phyloP scores from a whole-genome alignment of 495 filamentous ascomycete genomes.

The Lophiostoma macrostomum region DNA sequence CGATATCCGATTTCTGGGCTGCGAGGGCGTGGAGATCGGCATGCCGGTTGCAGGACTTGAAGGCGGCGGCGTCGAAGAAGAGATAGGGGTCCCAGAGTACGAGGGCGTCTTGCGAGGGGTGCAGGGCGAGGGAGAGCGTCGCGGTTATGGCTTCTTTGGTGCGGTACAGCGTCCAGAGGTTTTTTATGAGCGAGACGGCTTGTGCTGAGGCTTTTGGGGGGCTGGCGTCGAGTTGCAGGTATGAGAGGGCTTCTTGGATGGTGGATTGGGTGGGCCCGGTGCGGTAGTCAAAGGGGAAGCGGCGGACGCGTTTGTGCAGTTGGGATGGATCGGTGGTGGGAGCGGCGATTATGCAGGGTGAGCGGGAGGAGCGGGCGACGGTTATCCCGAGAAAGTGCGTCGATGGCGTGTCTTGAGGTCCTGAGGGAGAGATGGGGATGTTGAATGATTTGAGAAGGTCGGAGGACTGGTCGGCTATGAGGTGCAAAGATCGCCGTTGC shows the following conservation, averaged over 20 bases:
- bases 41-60: conserved; percentile 62
- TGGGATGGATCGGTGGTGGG: conserved; percentile 45
- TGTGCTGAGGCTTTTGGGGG: conserved; percentile 41
- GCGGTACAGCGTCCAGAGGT: conserved; percentile 60
- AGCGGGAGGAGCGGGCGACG: conserved; percentile 60
- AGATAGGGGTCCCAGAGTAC: conserved; percentile 23
- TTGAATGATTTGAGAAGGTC: conserved; percentile 56
- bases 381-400: conserved; percentile 58
- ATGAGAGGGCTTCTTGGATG: conserved; percentile 46
- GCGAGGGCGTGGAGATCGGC: conserved; percentile 57
- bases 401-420: conserved; percentile 37
- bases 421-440: conserved; percentile 48
- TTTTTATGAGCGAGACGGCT: conserved; percentile 51
- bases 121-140: conserved; percentile 21
- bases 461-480: conserved; percentile 57
- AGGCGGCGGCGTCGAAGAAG: conserved; percentile 78
- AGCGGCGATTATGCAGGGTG: conserved; percentile 67
- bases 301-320: conserved; percentile 42
- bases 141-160: conserved; percentile 62
- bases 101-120: conserved; percentile 3
- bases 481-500: conserved; percentile 57
- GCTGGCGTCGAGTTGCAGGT: conserved; percentile 51
- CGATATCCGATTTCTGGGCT: conserved; percentile 52
- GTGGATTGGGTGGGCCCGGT: conserved; percentile 38
- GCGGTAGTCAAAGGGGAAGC: conserved; percentile 63